Evolutionary conservation across 768 basidiomycete genomes (phyloP).

Genomic region (button mushroom (Agaricus bisporus)): DNA sequence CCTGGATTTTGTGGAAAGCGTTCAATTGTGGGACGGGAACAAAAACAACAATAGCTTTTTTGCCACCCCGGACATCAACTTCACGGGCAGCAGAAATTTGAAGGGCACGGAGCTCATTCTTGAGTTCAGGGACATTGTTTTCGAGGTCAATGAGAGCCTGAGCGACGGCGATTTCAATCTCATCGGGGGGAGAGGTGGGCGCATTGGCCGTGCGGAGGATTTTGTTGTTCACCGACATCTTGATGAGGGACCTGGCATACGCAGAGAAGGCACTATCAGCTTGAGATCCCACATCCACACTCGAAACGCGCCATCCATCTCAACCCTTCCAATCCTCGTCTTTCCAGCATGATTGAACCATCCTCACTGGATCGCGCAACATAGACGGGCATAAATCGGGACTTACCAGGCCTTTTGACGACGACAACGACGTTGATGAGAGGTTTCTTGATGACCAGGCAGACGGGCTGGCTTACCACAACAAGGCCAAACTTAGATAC

Average conservation of each 20-base stretch:
- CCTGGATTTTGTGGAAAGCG: conserved; percentile 98
- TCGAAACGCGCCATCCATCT: conserved; percentile 48
- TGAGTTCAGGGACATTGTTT: conserved; percentile 97
- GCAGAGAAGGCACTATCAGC: conserved; percentile 19
- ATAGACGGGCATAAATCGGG: conserved; percentile 25
- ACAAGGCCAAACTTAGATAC: conserved; percentile 23
- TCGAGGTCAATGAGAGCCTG: conserved; percentile 97
- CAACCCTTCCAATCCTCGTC: conserved; percentile 23
- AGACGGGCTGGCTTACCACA: conserved; percentile 23
- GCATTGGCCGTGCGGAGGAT: conserved; percentile 96
- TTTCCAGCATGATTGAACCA: conserved; percentile 13
- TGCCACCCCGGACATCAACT: conserved; percentile 98
- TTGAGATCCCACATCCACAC: conserved; percentile 39
- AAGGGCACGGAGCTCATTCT: conserved; percentile 89
- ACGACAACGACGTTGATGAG: conserved; percentile 39
- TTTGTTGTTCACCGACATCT: conserved; percentile 80
- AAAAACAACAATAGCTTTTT: conserved; percentile 98
- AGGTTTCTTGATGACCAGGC: conserved; percentile 26
- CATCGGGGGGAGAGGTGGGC: conserved; percentile 81
- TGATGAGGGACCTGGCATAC: conserved; percentile 32
- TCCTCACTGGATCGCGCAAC: conserved; percentile 18
- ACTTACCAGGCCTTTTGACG: conserved; percentile 70
- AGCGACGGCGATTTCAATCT: conserved; percentile 85
- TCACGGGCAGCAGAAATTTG: conserved; percentile 99
- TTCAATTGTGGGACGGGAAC: conserved; percentile 96